Base-by-base conservation (phyloP, 352 stramenopile species). In the Thalassiosira mediterranea region DNA sequence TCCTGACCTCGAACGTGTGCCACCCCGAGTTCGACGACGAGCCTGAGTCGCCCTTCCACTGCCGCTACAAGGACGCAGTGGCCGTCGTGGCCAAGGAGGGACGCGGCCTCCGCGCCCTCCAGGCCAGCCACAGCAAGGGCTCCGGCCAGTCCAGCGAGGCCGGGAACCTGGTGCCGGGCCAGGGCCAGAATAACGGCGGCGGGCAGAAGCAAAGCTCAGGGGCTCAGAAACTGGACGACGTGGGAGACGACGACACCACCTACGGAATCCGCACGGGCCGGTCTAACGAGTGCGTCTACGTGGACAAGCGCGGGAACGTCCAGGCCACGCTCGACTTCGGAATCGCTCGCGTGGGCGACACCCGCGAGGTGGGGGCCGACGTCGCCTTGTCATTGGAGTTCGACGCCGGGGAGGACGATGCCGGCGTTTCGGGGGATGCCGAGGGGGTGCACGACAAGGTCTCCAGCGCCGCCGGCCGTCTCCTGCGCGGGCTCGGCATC, bases 361-460 rank as follows among this genome's bases (percentile, higher is more conserved):
- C 4, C 19, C 31, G 52, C n/a, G 15, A 15, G 7, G 53, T 34
- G 11, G 13, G 26, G 5, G 56, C 69, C 13, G 48, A 72, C 42
- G 69, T 78, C 13, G 69, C 52, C 0, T n/a, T 78, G 0, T 25
- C 71, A 2, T 44, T 78, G 23, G 40, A 66, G 25, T 78, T 78
- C 37, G 25, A 60, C 8, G n/a, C n/a, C n/a, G n/a, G n/a, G n/a
- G n/a, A 60, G 37, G 37, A 44, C n/a, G 19, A 11, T 0, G 29
- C 29, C 25, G 26, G 0, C 21, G 7, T 11, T 11, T 13, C 46
- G 21, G 2, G 0, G 17, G 26, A 26, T 28, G 13, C 21, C 19
- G 21, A 26, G 29, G 25, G 37, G 2, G 21, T 60, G 10, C 5
- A 60, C 23, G 52, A 4, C 29, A 40, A 38, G 4, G 25, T 60